These are phyloP conservation scores for Backusella mclennaniae DNA, from an alignment of 192 early-diverging fungal genomes.

Conservation along the genomic window DNA sequence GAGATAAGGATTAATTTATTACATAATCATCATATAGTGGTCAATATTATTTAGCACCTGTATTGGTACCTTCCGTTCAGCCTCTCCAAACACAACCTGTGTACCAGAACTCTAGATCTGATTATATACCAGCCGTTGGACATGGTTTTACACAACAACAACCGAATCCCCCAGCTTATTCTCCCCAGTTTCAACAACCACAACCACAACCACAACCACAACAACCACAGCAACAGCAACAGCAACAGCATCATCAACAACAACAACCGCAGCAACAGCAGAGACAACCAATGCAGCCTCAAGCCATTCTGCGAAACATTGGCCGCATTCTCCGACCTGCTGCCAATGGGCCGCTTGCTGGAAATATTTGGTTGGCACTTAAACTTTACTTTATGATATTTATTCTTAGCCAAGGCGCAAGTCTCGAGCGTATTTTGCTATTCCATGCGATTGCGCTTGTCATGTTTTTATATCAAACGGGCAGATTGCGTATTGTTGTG, in stretches of 20 bases:
- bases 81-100: slow-evolving; percentile 6
- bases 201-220: not conserved
- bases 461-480: slow-evolving; percentile 61
- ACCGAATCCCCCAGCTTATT: not conserved
- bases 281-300: not conserved
- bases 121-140: not conserved
- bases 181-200: not conserved
- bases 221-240: not conserved
- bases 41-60: slow-evolving; percentile 33
- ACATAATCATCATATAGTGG: slow-evolving; percentile 6
- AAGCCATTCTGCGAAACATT: not conserved
- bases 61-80: slow-evolving; percentile 18
- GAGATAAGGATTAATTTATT: not conserved
- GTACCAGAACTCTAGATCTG: not conserved
- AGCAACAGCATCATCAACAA: not conserved
- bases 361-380: slow-evolving; percentile 51
- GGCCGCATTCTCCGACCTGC: not conserved
- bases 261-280: not conserved
- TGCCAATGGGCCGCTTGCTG: not conserved
- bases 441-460: slow-evolving; percentile 54
- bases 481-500: slow-evolving; percentile 46
- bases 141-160: not conserved
- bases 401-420: slow-evolving; percentile 61
- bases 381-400: slow-evolving; percentile 61
- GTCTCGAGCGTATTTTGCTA: slow-evolving; percentile 53